A percentile compares a stretch with the other conserved stretches of the same genome.
Conservation (phyloP, 2,329 filamentous ascomycete species). For the Fusarium beomiforme region DNA sequence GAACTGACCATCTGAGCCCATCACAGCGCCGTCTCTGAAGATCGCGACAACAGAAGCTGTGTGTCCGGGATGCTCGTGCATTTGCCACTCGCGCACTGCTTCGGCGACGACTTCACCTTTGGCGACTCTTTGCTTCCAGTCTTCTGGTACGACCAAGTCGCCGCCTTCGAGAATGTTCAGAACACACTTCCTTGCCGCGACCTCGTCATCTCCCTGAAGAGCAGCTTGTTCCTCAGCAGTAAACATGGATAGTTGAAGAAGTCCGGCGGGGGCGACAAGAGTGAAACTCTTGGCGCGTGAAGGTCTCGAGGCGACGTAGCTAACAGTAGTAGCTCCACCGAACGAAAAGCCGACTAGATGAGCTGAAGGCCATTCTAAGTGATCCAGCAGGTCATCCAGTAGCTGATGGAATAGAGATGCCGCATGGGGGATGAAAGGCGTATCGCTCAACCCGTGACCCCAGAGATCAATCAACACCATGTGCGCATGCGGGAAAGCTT, state of each 20-base stretch:
- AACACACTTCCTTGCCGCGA: constrained; percentile 48
- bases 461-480: constrained; percentile 60
- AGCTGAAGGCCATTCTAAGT: constrained; percentile 53
- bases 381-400: constrained; percentile 51
- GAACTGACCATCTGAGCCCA: constrained; percentile 47
- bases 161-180: constrained; percentile 56
- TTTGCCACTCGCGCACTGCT: constrained; percentile 60
- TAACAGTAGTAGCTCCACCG: constrained; percentile 53
- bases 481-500: constrained; percentile 49
- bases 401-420: constrained; percentile 54
- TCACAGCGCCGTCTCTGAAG: constrained; percentile 56
- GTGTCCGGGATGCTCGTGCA: constrained; percentile 57
- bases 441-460: constrained; percentile 64
- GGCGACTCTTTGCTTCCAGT: constrained; percentile 56
- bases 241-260: constrained; percentile 47
- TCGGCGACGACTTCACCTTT: constrained; percentile 57
- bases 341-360: constrained; percentile 63
- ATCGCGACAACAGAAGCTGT: constrained; percentile 56
- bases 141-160: constrained; percentile 50
- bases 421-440: constrained; percentile 54
- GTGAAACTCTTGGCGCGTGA: constrained; percentile 47
- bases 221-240: constrained; percentile 36
- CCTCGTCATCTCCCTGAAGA: constrained; percentile 44
- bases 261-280: constrained; percentile 59
- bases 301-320: constrained; percentile 49